Conservation (phyloP, 495 filamentous ascomycete genomes). For the Neurospora africana region DNA sequence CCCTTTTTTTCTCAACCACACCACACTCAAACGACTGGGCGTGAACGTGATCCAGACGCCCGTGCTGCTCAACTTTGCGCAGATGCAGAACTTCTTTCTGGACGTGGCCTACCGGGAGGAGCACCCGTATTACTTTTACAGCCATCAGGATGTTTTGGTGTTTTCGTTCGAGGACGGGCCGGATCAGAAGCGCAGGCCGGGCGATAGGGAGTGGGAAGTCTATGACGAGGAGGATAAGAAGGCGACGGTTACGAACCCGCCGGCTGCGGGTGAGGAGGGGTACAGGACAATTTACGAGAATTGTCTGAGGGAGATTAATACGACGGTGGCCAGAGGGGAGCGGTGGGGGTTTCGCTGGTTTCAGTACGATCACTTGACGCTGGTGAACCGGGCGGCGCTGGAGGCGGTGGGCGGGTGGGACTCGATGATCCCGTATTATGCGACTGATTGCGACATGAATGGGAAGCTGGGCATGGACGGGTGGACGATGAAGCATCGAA, state of each 20-base stretch:
- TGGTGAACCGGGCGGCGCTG: conserved; percentile 43
- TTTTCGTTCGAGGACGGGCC: conserved; percentile 41
- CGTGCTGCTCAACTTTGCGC: conserved; percentile 47
- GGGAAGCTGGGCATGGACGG: conserved; percentile 39
- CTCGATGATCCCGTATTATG: conserved; percentile 50
- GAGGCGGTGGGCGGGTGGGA: conserved; percentile 51
- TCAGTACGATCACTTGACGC: conserved; percentile 45
- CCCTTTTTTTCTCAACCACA: conserved; percentile 50
- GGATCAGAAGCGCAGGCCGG: conserved; percentile 18
- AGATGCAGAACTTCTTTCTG: conserved; percentile 51
- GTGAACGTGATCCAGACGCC: conserved; percentile 48
- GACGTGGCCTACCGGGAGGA: conserved; percentile 43
- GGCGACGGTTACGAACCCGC: conserved; percentile 23
- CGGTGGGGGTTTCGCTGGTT: conserved; percentile 44
- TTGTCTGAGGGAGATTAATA: conserved; percentile 32
- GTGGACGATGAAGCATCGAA: conserved; percentile 34
- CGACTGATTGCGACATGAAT: conserved; percentile 51
- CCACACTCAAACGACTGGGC: conserved; percentile 36
- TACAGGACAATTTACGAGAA: conserved; percentile 44
- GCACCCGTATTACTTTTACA: conserved; percentile 48
- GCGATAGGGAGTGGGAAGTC: conserved; percentile 19
- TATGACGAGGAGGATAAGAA: conserved; percentile 24
- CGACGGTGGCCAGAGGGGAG: conserved; percentile 15
- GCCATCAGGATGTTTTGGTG: conserved; percentile 45
- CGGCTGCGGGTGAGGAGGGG: conserved; percentile 20